Conservation (phyloP, 257 asterid genomes). For the Mentha longifolia region DNA sequence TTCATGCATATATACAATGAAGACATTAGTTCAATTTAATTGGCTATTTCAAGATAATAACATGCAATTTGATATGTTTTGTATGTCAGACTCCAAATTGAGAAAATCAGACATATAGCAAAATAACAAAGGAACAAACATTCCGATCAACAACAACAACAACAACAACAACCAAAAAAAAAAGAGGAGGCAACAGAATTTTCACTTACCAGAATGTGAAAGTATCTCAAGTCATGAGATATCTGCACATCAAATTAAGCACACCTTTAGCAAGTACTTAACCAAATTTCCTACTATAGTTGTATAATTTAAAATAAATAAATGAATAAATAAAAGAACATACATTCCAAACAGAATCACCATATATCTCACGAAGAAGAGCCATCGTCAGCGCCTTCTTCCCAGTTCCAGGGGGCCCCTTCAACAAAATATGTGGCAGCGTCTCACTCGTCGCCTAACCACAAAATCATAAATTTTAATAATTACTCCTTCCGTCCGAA, state of each 20-base stretch:
- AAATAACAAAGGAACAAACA: too few relatives aligned
- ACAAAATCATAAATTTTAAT: neutral
- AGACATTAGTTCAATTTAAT: neutral
- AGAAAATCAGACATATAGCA: neutral
- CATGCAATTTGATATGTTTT: neutral
- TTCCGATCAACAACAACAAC: too few relatives aligned
- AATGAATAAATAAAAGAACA: neutral
- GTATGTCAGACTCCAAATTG: neutral
- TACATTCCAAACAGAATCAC: slow-evolving; percentile 71
- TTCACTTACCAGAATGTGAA: slow-evolving; percentile 63
- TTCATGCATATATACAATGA: neutral
- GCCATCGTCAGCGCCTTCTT: slow-evolving; percentile 74
- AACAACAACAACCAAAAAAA: too few relatives aligned
- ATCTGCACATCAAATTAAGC: slow-evolving; percentile 49
- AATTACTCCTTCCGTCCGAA: too few relatives aligned
- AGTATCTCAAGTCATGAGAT: slow-evolving; percentile 68
- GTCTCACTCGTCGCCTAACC: slow-evolving; percentile 53
- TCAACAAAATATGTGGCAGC: slow-evolving; percentile 66
- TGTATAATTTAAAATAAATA: neutral
- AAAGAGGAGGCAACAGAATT: neutral
- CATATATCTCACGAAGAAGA: slow-evolving; percentile 71
- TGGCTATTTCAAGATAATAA: neutral
- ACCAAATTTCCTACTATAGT: neutral
- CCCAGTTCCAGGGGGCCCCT: slow-evolving; percentile 84
- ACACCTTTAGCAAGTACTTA: neutral